Evolutionary conservation across 495 filamentous ascomycete species (phyloP), one percentile per base, ranked within the genome.

Genomic region (Lophium mytilinum): DNA sequence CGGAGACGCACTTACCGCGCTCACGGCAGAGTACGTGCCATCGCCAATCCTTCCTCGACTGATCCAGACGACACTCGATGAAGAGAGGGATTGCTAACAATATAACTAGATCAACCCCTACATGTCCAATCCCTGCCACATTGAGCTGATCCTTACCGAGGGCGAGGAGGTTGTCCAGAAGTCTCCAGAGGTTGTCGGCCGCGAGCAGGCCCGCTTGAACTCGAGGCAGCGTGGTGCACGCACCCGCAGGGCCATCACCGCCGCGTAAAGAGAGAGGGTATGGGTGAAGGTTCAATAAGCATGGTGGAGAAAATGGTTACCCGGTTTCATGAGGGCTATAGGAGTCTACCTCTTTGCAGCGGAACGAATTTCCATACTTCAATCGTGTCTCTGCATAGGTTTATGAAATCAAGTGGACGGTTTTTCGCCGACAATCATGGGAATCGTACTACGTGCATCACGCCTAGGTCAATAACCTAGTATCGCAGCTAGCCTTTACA

Each of bases 81-180:
- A 30, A 9, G 47, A 35, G 33, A 24, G 11, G n/a, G 33, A 52
- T 5, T 37, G 5, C 18, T 30, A 37, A 52, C 49, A 47, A 54
- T 33, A 14, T n/a, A 30, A 24, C 21, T 70, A 96, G 90, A 97
- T 97, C 80, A 96, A 96, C 82, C 91, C 90, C 54, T 96, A 96
- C 83, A 96, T 97, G 94, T 95, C 89, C 55, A 94, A 96, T 82
- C 93, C 93, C 60, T 99, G 90, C 85, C 93, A 99, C 82, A 93
- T 99, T 77, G 93, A 99, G 80, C 78, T 97, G 57, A 97, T 99
- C 85, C 84, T 99, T 64, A 95, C 94, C 69, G 94, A 99, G 81
- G 88, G 81, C 54, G 83, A 90, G 69, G 93, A 99, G 81, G 80
- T 86, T 61, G 85, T 95, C 60, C 81, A 89, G 76, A 96, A 96